phyloP scores from a whole-genome alignment of 805 yeast species.

The Wickerhamiella musiphila region DNA sequence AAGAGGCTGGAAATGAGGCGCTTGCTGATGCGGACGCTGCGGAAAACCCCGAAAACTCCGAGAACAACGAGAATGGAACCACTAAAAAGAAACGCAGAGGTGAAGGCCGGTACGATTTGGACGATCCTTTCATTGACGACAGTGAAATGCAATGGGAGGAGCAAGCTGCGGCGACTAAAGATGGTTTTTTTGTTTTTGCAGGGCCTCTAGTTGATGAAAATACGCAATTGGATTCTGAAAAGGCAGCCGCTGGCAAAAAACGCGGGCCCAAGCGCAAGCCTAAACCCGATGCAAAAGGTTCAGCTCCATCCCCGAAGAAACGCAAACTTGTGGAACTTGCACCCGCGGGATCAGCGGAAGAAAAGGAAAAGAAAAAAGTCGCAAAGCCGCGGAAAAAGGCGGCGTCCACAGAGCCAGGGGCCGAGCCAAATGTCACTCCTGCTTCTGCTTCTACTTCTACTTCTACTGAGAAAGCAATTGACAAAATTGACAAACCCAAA shows the following conservation, averaged over 20 bases:
- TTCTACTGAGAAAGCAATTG: no score
- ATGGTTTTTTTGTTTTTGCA: constrained; percentile 88
- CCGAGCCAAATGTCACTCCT: no score
- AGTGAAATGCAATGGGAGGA: constrained; percentile 85
- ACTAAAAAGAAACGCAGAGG: constrained; percentile 40
- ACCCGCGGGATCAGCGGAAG: background rate
- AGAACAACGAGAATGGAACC: constrained; percentile 23
- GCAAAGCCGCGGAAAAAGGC: no score
- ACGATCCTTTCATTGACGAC: constrained; percentile 95
- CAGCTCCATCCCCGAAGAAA: constrained; percentile 4
- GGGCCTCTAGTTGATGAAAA: constrained; percentile 56
- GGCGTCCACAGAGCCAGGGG: no score
- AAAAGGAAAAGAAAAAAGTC: background rate
- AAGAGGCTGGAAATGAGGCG: constrained; percentile 18
- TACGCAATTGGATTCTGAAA: constrained; percentile 4
- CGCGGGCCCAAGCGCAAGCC: constrained; percentile 9
- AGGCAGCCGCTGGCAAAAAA: constrained; percentile 10
- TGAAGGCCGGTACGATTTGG: constrained; percentile 78
- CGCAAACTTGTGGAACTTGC: constrained; percentile 1
- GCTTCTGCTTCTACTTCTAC: no score
- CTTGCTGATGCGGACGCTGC: constrained; percentile 23
- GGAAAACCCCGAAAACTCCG: constrained; percentile 22
- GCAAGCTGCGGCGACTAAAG: constrained; percentile 78
- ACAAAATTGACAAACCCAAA: background rate
- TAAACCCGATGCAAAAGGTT: constrained; percentile 2